A percentile compares a stretch with the other conserved stretches of the same genome.
phyloP scores from a whole-genome alignment of 306 rosid species.

The Carpinus fangiana region DNA sequence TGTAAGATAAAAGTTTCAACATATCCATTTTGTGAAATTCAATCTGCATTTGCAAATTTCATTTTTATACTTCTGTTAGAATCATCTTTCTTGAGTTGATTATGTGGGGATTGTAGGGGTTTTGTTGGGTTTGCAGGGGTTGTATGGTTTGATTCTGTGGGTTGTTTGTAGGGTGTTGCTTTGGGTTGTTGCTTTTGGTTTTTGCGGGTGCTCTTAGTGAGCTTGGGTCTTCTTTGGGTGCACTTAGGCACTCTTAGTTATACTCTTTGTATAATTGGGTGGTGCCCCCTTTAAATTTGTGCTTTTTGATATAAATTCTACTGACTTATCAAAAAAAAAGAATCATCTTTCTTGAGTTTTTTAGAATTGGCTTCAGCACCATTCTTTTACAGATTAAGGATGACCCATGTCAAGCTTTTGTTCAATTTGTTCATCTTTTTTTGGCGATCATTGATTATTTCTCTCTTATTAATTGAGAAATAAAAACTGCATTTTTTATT shows the following conservation, averaged over 20 bases:
- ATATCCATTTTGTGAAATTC: neutral
- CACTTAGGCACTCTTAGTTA: too few species aligned
- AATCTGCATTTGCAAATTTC: neutral
- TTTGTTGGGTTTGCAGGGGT: too few species aligned
- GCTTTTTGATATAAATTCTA: too few species aligned
- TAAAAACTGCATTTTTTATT: neutral
- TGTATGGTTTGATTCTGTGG: too few species aligned
- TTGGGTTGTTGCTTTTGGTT: too few species aligned
- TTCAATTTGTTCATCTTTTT: neutral
- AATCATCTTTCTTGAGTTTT: neutral
- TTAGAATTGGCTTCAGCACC: neutral
- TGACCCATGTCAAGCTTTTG: neutral
- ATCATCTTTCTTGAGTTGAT: neutral
- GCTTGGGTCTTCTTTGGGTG: too few species aligned
- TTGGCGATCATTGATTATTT: neutral
- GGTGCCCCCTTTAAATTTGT: too few species aligned
- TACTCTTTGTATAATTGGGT: too few species aligned
- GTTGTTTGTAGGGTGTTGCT: too few species aligned
- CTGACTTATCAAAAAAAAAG: too few species aligned
- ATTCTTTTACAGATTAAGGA: neutral
- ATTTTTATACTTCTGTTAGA: neutral
- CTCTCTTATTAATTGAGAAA: neutral
- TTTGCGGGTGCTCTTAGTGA: too few species aligned
- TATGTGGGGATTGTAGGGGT: too few species aligned
- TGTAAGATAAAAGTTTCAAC: neutral